Conservation (phyloP, 2,329 filamentous ascomycete species). For the Arthrobotrys entomopaga region DNA sequence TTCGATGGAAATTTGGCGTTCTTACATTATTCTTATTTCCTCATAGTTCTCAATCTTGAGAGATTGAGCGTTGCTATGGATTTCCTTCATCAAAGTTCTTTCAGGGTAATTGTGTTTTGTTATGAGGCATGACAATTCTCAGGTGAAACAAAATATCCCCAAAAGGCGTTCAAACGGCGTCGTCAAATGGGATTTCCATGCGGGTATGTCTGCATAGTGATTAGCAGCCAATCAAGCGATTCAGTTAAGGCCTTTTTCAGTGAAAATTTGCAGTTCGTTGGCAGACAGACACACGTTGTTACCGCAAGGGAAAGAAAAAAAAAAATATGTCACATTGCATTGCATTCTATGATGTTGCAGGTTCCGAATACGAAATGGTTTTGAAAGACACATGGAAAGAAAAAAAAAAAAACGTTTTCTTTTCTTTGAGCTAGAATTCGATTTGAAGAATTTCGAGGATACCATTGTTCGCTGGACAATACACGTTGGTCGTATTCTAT, state of each 20-base stretch:
- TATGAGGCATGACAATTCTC: slow-evolving; percentile 3
- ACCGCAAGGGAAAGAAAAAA: slow-evolving; percentile 1
- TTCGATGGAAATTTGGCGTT: slow-evolving; percentile 24
- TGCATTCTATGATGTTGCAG: slow-evolving; percentile 23
- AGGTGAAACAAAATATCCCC: neutral
- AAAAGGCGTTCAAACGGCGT: slow-evolving; percentile 5
- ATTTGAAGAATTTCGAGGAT: neutral
- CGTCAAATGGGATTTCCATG: neutral
- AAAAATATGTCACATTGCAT: slow-evolving; percentile 21
- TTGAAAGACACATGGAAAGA: slow-evolving; percentile 27
- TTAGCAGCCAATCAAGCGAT: neutral
- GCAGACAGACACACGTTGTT: too few relatives aligned
- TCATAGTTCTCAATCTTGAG: neutral
- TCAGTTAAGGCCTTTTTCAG: neutral
- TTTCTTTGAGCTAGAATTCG: slow-evolving; percentile 1
- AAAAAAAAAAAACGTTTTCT: neutral
- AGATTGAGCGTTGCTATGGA: slow-evolving; percentile 8
- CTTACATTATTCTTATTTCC: neutral
- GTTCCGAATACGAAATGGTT: slow-evolving; percentile 44
- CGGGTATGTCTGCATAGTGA: neutral
- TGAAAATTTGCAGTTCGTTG: neutral
- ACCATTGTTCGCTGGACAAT: neutral
- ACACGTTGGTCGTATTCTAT: too few relatives aligned
- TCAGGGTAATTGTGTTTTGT: neutral
- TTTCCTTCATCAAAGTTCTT: neutral